These are phyloP conservation scores for Colletotrichum sp. DNA, from an alignment of 2,329 filamentous ascomycete species.

Conservation along the genomic window DNA sequence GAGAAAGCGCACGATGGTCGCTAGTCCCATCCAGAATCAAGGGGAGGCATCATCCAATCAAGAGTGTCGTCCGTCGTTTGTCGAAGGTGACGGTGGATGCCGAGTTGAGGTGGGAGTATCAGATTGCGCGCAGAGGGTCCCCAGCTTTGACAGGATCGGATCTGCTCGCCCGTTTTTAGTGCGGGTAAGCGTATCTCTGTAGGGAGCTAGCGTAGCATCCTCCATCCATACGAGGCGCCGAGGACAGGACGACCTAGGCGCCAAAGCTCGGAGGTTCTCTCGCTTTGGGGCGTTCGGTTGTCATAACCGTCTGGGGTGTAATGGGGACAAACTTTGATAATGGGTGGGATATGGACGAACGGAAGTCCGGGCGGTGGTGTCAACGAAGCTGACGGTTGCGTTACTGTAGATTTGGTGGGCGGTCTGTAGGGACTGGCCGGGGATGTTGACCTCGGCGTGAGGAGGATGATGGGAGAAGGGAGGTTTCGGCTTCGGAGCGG, in stretches of 20 bases:
- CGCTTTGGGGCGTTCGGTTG: background rate
- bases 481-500: constrained; percentile 1
- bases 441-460: background rate
- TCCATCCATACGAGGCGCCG: constrained; percentile 8
- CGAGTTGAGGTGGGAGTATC: constrained; percentile 2
- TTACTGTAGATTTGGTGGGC: background rate
- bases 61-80: background rate
- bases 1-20: background rate
- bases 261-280: constrained; percentile 10
- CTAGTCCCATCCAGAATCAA: background rate
- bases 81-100: constrained; percentile 1
- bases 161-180: constrained; percentile 15
- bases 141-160: constrained; percentile 20
- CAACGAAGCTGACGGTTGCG: background rate
- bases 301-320: background rate
- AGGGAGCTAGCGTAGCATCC: constrained; percentile 16
- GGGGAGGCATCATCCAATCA: background rate
- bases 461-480: background rate
- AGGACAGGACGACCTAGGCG: constrained; percentile 17
- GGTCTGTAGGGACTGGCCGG: background rate
- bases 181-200: background rate
- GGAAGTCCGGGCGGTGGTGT: constrained; percentile 2
- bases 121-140: background rate
- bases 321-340: background rate
- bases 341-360: constrained; percentile 6